Base-by-base conservation (phyloP, 345 rosid species). In the Eucalyptus cladocalyx region DNA sequence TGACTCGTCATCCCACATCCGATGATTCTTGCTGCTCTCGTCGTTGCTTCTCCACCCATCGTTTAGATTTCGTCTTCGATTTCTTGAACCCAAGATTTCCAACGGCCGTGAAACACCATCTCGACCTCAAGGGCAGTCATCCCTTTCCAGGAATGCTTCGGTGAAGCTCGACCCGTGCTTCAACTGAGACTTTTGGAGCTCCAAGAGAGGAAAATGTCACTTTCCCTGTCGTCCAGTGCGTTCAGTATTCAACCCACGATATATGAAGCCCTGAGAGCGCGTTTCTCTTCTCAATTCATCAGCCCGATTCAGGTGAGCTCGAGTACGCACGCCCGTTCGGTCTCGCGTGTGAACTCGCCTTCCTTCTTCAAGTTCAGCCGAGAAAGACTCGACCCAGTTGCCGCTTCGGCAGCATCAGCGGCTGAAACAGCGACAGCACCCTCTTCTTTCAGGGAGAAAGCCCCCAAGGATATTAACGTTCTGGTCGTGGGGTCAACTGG, bases 401-500 rank as follows among this genome's bases (percentile, higher is more conserved):
- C 89, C 26, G 95, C 95, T 91, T 93, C 93, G 67, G 90, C 94
- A 26, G 88, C 93, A 12, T 87, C 87, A 11, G 90, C 86, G 87
- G 90, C 87, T 89, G 94, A 93, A 54, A 53, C 89, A 15, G 83
- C 89, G 51, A 37, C 89, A 4, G 83, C 89, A 37, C 83, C 91
- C 40, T 87, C 95, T 90, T 91, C 95, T 17, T 97, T 97, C 86
- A 94, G 98, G 91, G 92, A 58, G 94, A 97, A 94, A 89, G 90
- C 45, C 87, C 93, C 97, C 1, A 88, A 91, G 47, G 98, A 96
- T 72, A 90, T 97, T 65, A 97, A 97, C 90, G 88, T 97, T 80
- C 87, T 97, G 87, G 96, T 96, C 11, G 97, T 94, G 92, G 99
- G 99, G 90, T 96, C 99, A 28, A 97, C 99, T 54, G 99, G 99